Evolutionary conservation across 306 rosid genomes (phyloP).

Genomic region (Rosa chinensis): DNA sequence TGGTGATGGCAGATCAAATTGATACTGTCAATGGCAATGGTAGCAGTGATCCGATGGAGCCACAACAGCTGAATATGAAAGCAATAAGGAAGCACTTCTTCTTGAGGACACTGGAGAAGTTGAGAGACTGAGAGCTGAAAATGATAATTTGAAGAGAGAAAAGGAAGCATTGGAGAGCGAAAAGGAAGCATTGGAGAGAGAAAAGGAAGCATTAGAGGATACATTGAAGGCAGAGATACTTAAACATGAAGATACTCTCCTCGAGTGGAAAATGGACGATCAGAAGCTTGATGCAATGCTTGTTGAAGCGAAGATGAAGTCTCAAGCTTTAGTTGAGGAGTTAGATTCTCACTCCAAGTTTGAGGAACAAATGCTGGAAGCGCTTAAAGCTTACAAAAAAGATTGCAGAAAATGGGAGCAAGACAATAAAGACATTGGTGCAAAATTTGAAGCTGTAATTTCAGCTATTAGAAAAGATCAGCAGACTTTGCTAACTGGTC

Average conservation of each 20-base stretch:
- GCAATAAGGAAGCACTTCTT: not conserved
- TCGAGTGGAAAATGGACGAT: not conserved
- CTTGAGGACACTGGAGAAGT: constrained; percentile 1
- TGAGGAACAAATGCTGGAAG: not conserved
- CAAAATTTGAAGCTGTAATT: not conserved
- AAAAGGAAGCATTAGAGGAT: not conserved
- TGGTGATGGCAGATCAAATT: not conserved
- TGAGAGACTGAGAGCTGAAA: constrained; percentile 4
- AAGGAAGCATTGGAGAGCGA: not conserved
- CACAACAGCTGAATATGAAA: not conserved
- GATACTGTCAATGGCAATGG: not conserved
- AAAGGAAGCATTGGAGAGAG: not conserved
- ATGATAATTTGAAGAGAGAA: not conserved
- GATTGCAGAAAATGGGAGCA: not conserved
- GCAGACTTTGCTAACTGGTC: not conserved
- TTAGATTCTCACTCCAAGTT: not conserved
- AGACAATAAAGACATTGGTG: not conserved
- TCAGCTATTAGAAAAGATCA: not conserved
- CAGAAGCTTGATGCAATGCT: not conserved
- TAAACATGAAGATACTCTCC: not conserved
- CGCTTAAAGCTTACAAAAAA: not conserved
- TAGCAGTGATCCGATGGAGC: not conserved
- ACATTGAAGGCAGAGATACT: not conserved
- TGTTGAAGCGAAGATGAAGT: not conserved
- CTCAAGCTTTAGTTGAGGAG: not conserved